phyloP scores from a whole-genome alignment of 768 basidiomycete genomes.

The Lyophyllum shimeji region DNA sequence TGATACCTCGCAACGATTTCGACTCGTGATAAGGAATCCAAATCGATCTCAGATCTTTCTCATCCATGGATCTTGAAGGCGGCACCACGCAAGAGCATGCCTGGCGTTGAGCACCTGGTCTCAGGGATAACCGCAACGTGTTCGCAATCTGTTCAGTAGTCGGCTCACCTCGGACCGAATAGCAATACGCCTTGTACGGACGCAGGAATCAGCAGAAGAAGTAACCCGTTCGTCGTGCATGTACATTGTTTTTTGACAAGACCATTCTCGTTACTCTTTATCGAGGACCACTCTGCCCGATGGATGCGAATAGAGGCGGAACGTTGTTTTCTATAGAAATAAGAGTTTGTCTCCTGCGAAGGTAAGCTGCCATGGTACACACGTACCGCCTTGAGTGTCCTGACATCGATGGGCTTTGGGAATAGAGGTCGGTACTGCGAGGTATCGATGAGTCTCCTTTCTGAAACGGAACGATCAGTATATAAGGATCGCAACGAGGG shows the following conservation, averaged over 20 bases:
- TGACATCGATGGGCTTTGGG: neutral
- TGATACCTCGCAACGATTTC: neutral
- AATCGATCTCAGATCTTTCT: too few species aligned
- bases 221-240: neutral
- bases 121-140: too few species aligned
- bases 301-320: slow-evolving; percentile 8
- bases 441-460: neutral
- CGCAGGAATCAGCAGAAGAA: too few species aligned
- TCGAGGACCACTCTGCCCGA: slow-evolving; percentile 10
- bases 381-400: neutral
- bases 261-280: neutral
- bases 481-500: neutral
- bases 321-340: slow-evolving; percentile 1
- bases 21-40: neutral
- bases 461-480: neutral
- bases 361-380: neutral
- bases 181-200: too few species aligned
- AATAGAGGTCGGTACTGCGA: neutral
- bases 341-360: neutral
- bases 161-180: too few species aligned
- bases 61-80: too few species aligned
- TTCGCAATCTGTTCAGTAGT: too few species aligned
- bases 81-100: too few species aligned
- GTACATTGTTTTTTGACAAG: too few species aligned
- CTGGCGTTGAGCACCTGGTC: too few species aligned